Percentiles rank a stretch among this genome's conserved stretches.
phyloP scores from a whole-genome alignment of 192 early-diverging fungal genomes.

The Phycomyces blakesleeanus region DNA sequence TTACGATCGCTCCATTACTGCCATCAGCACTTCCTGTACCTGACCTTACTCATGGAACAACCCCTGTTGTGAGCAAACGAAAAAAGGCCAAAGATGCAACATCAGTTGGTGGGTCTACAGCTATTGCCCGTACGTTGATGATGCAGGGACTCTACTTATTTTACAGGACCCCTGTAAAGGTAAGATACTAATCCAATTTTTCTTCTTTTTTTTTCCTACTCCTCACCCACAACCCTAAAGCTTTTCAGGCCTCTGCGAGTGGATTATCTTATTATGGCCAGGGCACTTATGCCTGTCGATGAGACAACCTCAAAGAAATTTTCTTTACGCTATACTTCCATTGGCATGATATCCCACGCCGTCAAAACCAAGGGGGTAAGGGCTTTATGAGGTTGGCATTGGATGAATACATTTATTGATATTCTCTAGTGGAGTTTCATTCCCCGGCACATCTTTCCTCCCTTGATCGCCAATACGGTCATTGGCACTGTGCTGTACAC shows the following conservation, averaged over 20 bases:
- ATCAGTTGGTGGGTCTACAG: conserved; percentile 49
- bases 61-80: background rate
- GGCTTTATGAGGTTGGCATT: background rate
- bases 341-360: conserved; percentile 70
- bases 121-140: conserved; percentile 51
- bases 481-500: conserved; percentile 75
- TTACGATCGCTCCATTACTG: background rate
- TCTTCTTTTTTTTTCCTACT: conserved; percentile 12
- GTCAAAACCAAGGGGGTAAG: conserved; percentile 59
- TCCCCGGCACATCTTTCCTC: conserved; percentile 67
- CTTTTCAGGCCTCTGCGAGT: conserved; percentile 75
- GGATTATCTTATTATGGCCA: conserved; percentile 74
- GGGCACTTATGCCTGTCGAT: conserved; percentile 62
- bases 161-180: conserved; percentile 59
- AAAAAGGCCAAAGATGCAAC: conserved; percentile 49
- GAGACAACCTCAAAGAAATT: conserved; percentile 24
- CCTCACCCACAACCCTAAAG: conserved; percentile 22
- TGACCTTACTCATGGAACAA: background rate
- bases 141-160: conserved; percentile 50
- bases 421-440: conserved; percentile 50
- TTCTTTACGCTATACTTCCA: conserved; percentile 60
- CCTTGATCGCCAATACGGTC: conserved; percentile 67
- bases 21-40: background rate
- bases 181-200: conserved; percentile 19
- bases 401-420: background rate